Base-by-base conservation (phyloP, 371 early-diverging fungal species). In the Batrachochytrium dendrobatidis region DNA sequence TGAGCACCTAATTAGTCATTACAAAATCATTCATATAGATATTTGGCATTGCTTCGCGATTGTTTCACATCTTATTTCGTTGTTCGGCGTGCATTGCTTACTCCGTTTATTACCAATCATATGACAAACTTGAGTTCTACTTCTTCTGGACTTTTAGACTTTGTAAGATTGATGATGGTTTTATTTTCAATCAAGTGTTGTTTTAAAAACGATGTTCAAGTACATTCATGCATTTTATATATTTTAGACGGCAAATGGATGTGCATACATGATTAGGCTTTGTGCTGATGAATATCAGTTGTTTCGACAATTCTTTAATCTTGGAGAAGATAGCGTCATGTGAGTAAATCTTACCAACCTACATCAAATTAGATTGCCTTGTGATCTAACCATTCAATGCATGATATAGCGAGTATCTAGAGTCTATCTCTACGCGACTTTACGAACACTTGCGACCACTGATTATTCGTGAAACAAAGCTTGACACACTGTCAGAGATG, bases 391-490 rank as follows among this genome's bases (percentile, higher is more conserved):
- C 1, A 26, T 15, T 28, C 12, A 45, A 30, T n/a, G 25, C 25
- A 39, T 17, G 12, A 34, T 34, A 15, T 59, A 90, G 89, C 35
- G 76, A 74, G 22, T 88, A 87, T 61, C 66, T 91, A 22, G 89
- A 89, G 25, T 58, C 61, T 0, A 61, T 79, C 12, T 66, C 74
- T 7, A 58, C 62, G 10, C 73, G 83, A 60, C 75, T 95, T 24
- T 89, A 90, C 62, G 89, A 93, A 60, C 81, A 86, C 49, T 78
- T 92, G 22, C 83, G 94, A 3, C 92, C 94, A 29, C 75, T 86
- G 2, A 88, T 95, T 35, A 84, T 92, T 50, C 88, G 88, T 56
- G 91, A 93, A 64, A 75, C 80, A 32, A 74, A 83, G 33, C 87
- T 90, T 15, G 83, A 83, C 44, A 77, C 74, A 20, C 76, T 95